phyloP scores from a whole-genome alignment of 2,329 filamentous ascomycete genomes.

The Aspergillus hiratsukae region DNA sequence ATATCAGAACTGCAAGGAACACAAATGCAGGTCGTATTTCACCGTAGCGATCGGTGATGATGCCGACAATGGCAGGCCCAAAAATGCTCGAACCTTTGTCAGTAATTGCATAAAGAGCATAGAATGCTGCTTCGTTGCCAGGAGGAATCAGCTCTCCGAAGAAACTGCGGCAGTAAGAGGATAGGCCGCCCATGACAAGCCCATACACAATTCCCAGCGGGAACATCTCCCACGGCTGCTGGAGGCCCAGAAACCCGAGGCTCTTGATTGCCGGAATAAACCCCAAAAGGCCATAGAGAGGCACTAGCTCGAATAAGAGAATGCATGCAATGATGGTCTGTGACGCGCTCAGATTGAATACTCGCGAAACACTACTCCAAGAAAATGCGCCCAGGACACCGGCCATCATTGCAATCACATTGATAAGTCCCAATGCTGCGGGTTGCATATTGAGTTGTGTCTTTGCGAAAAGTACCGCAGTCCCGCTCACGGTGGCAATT shows the following conservation, averaged over 20 bases:
- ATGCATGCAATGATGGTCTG: constrained; percentile 94
- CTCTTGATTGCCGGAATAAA: constrained; percentile 75
- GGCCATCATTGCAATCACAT: constrained; percentile 79
- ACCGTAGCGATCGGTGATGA: constrained; percentile 79
- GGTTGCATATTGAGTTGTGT: constrained; percentile 86
- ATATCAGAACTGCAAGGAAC: constrained; percentile 82
- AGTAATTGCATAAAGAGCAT: constrained; percentile 93
- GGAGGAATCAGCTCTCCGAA: constrained; percentile 93
- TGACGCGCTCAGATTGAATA: constrained; percentile 66
- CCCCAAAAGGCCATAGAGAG: constrained; percentile 82
- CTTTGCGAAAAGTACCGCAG: constrained; percentile 92
- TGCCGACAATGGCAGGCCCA: constrained; percentile 87
- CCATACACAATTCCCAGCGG: constrained; percentile 86
- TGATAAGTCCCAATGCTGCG: constrained; percentile 84
- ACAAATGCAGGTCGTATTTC: constrained; percentile 84
- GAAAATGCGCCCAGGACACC: constrained; percentile 85
- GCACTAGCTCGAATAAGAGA: constrained; percentile 83
- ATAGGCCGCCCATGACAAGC: constrained; percentile 87
- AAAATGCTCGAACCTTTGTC: constrained; percentile 95
- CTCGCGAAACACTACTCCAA: constrained; percentile 74
- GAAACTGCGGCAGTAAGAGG: constrained; percentile 84
- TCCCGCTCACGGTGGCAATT: constrained; percentile 90
- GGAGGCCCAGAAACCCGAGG: constrained; percentile 77
- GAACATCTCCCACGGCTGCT: constrained; percentile 96
- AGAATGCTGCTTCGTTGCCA: constrained; percentile 92